Conservation (phyloP, 305 asterid species). For the Stenogyne calaminthoides region DNA sequence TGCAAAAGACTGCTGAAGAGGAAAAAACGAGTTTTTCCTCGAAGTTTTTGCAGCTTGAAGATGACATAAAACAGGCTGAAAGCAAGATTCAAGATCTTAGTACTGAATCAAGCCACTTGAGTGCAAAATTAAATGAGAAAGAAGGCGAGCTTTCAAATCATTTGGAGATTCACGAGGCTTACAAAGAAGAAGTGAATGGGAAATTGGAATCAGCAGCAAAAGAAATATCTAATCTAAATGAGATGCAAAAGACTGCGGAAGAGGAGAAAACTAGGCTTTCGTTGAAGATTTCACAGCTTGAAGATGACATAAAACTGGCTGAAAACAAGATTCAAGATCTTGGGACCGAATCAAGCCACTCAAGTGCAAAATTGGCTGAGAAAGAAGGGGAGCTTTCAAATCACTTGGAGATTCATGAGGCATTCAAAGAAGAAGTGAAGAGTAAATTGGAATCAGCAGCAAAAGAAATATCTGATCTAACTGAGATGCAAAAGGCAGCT, state of each 20-base stretch:
- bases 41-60: conserved; percentile 39
- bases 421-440: conserved; percentile 47
- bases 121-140: conserved; percentile 46
- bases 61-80: conserved; percentile 42
- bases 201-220: conserved; percentile 38
- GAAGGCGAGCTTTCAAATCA: conserved; percentile 56
- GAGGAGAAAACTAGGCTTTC: conserved; percentile 35
- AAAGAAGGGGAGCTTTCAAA: conserved; percentile 52
- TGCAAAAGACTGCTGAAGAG: conserved; percentile 33
- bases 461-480: conserved; percentile 26
- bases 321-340: conserved; percentile 50
- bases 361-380: conserved; percentile 48
- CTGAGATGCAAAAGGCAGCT: conserved; percentile 25
- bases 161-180: conserved; percentile 53
- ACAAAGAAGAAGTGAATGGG: conserved; percentile 48
- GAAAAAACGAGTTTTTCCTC: conserved; percentile 34
- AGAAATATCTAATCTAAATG: conserved; percentile 28
- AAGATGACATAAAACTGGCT: conserved; percentile 40
- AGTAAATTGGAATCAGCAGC: conserved; percentile 34
- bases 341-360: conserved; percentile 42
- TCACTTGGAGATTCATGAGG: conserved; percentile 52
- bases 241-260: conserved; percentile 27
- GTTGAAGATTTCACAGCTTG: conserved; percentile 38
- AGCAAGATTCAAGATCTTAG: conserved; percentile 45
- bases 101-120: conserved; percentile 48